Conservation (phyloP, 106 monocot species). For the Triglochin maritima region DNA sequence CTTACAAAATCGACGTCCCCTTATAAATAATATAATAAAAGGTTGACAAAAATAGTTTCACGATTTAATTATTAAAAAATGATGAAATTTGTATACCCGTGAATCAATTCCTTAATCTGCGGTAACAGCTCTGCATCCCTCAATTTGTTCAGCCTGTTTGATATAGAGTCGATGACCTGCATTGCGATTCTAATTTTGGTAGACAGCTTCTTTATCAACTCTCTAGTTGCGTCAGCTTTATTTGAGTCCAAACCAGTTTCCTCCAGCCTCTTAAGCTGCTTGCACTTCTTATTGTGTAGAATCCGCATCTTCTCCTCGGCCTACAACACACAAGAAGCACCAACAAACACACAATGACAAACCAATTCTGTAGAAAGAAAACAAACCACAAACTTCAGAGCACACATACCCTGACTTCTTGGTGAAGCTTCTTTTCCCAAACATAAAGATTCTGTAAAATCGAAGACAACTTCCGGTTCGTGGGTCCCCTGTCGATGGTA, state of each 20-base stretch:
- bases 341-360: neutral
- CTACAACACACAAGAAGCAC: constrained; percentile 22
- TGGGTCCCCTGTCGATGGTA: neutral
- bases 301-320: constrained; percentile 84
- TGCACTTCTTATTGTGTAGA: constrained; percentile 47
- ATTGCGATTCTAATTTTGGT: constrained; percentile 80
- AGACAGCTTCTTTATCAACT: constrained; percentile 49
- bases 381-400: neutral
- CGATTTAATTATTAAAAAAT: neutral
- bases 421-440: constrained; percentile 26
- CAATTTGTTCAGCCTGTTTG: constrained; percentile 57
- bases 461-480: constrained; percentile 7
- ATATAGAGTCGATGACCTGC: constrained; percentile 62
- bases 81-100: constrained; percentile 37
- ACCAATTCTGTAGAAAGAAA: no score
- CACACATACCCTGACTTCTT: constrained; percentile 23
- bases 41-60: neutral
- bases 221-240: constrained; percentile 55
- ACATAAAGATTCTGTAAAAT: constrained; percentile 19
- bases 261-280: constrained; percentile 42
- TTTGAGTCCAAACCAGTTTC: constrained; percentile 53
- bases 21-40: no score
- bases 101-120: constrained; percentile 54
- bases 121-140: constrained; percentile 83
- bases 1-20: no score